These are phyloP conservation scores for Guillardia theta DNA, from an alignment of 78 protist species.

Conservation along the genomic window DNA sequence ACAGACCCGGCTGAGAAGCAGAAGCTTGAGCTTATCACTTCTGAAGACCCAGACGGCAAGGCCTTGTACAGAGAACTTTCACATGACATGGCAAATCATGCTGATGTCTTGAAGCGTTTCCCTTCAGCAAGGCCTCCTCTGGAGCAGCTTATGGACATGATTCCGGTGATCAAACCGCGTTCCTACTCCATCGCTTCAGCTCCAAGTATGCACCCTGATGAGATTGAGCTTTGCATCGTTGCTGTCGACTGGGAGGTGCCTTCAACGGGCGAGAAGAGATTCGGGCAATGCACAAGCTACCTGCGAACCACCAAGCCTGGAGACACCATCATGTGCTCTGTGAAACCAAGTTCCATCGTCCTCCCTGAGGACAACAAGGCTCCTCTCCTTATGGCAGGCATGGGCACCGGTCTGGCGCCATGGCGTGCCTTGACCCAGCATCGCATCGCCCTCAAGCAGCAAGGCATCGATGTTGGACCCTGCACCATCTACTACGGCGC, in stretches of 20 bases:
- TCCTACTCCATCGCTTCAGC: constrained; percentile 76
- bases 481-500: constrained; percentile 85
- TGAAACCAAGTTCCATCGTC: constrained; percentile 57
- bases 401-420: constrained; percentile 83
- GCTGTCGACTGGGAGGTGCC: constrained; percentile 51
- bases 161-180: constrained; percentile 71
- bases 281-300: constrained; percentile 65
- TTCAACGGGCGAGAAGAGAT: not conserved
- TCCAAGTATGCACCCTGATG: constrained; percentile 47
- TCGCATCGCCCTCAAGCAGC: not conserved
- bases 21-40: not conserved
- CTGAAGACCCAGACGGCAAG: constrained; percentile 49
- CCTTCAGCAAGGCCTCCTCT: constrained; percentile 59
- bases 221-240: constrained; percentile 65
- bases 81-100: constrained; percentile 44
- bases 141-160: constrained; percentile 40
- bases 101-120: constrained; percentile 56
- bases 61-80: constrained; percentile 39
- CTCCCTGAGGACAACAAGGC: not conserved
- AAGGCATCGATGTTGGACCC: constrained; percentile 52
- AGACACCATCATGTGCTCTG: constrained; percentile 28
- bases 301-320: constrained; percentile 28
- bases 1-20: constrained; percentile 20
- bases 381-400: constrained; percentile 46
- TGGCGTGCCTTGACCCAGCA: constrained; percentile 58